phyloP scores from a whole-genome alignment of 768 basidiomycete species.

The Agaricus blazei region DNA sequence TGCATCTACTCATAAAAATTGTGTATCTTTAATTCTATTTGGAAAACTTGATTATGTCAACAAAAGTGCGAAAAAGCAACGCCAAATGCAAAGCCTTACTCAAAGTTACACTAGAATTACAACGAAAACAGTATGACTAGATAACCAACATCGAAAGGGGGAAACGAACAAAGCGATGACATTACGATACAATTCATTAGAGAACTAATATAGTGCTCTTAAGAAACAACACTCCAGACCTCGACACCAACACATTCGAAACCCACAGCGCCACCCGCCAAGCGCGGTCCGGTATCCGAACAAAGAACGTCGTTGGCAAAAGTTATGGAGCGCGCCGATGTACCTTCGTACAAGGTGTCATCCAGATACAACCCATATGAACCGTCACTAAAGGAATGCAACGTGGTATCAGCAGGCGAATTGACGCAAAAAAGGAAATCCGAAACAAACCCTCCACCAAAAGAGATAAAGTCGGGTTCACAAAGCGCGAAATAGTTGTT shows the following conservation, averaged over 20 bases:
- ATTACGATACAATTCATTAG: no score
- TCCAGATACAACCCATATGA: constrained; percentile 89
- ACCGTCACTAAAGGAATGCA: constrained; percentile 52
- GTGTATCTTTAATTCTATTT: no score
- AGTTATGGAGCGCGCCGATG: constrained; percentile 79
- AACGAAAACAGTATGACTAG: no score
- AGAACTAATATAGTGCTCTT: background rate
- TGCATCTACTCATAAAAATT: no score
- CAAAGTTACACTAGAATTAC: no score
- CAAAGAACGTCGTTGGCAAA: constrained; percentile 87
- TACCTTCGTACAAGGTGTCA: constrained; percentile 73
- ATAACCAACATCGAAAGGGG: no score
- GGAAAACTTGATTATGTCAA: no score
- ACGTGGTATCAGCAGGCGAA: background rate
- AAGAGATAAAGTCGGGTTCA: constrained; percentile 74
- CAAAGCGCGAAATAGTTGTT: constrained; percentile 91
- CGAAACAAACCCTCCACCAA: constrained; percentile 82
- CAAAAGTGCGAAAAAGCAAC: no score
- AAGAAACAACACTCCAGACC: constrained; percentile 75
- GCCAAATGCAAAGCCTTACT: no score
- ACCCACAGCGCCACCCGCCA: constrained; percentile 40
- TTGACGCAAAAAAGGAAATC: background rate
- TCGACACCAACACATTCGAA: constrained; percentile 94
- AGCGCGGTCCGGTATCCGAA: constrained; percentile 34
- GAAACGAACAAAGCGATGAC: no score